Evolutionary conservation across 23 red algal genomes (phyloP).

Genomic region (Gracilaria caudata): DNA sequence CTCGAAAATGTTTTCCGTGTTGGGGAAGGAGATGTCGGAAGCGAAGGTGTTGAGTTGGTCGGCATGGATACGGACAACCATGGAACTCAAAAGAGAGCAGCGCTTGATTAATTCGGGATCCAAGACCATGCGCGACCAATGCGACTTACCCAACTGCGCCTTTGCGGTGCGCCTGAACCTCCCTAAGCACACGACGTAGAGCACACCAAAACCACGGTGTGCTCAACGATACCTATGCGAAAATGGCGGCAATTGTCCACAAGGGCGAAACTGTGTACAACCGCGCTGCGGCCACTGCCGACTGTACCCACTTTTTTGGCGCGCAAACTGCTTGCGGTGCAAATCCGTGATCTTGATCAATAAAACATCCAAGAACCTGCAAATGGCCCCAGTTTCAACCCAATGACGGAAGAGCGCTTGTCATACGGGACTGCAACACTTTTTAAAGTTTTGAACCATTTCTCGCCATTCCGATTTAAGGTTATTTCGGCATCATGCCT

Average conservation of each 20-base stretch:
- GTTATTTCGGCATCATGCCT: no score
- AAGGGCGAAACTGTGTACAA: no score
- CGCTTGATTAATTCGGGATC: background rate
- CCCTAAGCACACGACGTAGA: background rate
- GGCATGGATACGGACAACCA: constrained; percentile 22
- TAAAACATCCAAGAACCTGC: no score
- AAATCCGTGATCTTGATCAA: no score
- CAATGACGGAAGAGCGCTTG: no score
- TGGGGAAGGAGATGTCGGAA: background rate
- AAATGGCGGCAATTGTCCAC: constrained; percentile 1
- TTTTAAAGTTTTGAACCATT: no score
- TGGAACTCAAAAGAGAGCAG: background rate
- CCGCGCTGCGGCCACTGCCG: no score
- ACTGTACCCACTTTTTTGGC: background rate
- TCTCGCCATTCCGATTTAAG: no score
- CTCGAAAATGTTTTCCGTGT: constrained; percentile 18
- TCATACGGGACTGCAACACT: no score
- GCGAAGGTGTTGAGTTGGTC: background rate
- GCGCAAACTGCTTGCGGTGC: no score
- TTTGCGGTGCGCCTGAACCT: background rate
- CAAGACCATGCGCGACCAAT: constrained; percentile 8
- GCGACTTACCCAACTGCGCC: background rate
- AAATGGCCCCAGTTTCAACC: no score
- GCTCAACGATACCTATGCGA: background rate
- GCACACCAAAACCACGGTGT: background rate